Base-by-base conservation (phyloP, 2,329 filamentous ascomycete genomes). In the Xylaria sp. region DNA sequence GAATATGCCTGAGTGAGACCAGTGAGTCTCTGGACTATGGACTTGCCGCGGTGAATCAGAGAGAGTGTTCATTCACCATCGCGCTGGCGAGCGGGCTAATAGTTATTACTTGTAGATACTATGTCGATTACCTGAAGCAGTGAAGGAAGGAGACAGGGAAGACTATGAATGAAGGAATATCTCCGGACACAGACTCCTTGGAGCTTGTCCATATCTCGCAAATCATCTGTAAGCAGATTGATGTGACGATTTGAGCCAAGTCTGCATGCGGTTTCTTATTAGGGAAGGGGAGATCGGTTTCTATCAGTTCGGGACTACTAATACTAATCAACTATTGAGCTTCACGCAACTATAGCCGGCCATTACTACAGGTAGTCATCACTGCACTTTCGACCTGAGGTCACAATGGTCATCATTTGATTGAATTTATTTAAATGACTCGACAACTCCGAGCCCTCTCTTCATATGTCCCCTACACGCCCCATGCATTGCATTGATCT, bases 401-500 rank as follows among this genome's bases (percentile, higher is more conserved):
- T 6, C n/a, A 65, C 5, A 20, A 41, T 15, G n/a, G 46, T 41
- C 9, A 57, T 66, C 44, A 41, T 55, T 15, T 50, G 20, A 10
- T 37, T 48, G 39, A 55, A 58, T 48, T 65, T 62, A 7, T 58
- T 62, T 18, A 23, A 55, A 58, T 46, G 52, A 25, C 57, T 59
- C 34, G 55, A 32, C 63, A 63, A 63, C 28, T 50, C 58, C 10
- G 48, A 44, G 37, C 9, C 9, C 41, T 62, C 13, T 34, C 20
- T 60, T 13, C 46, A 7, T 20, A 55, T 62, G 9, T 63, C 57
- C 20, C 70, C 67, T 70, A 66, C 70, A 71, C 65, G 28, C 67
- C 59, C 62, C 66, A 52, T 56, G 57, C 54, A 48, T 67, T 56
- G 57, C 61, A 48, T 67, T 56, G n/a, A 63, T 66, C 57, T 66